Percentiles rank a stretch among this genome's conserved stretches.
Conservation (phyloP, 768 basidiomycete genomes). For the Kwoniella dejecticola region DNA sequence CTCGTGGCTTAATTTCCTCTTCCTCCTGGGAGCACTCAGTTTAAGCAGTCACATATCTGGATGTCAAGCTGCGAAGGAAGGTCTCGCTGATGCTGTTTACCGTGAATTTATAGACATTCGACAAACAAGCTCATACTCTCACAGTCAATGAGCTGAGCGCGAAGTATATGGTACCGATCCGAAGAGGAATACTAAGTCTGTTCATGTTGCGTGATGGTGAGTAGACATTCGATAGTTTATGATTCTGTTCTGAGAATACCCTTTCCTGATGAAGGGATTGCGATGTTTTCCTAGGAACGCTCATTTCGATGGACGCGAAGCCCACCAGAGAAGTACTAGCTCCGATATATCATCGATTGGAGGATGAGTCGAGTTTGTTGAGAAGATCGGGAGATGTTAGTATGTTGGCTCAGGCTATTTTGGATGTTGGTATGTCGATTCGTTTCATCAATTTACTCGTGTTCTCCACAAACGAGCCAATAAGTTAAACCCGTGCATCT, state of each 20-base stretch:
- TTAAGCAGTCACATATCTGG: no score
- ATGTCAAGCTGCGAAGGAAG: no score
- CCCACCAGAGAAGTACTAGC: conserved; percentile 43
- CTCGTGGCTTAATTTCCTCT: no score
- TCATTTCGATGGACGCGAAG: conserved; percentile 46
- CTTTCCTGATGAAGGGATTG: neutral
- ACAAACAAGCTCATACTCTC: conserved; percentile 47
- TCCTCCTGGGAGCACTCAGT: no score
- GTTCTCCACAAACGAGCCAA: no score
- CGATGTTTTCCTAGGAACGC: conserved; percentile 34
- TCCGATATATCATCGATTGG: conserved; percentile 51
- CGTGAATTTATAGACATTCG: conserved; percentile 31
- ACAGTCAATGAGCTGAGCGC: conserved; percentile 51
- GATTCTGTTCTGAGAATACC: neutral
- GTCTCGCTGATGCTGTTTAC: no score
- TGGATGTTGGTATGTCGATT: conserved; percentile 54
- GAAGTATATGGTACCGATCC: conserved; percentile 55
- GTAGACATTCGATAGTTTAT: conserved; percentile 8
- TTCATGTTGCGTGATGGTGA: conserved; percentile 55
- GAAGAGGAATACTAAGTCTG: conserved; percentile 46
- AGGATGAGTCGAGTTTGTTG: conserved; percentile 48
- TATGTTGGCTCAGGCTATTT: conserved; percentile 53
- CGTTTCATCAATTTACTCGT: no score
- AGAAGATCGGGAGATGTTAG: conserved; percentile 52
- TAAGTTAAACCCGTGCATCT: no score